These are phyloP conservation scores for Acidiella bohemica DNA, from an alignment of 495 filamentous ascomycete genomes.

Conservation along the genomic window DNA sequence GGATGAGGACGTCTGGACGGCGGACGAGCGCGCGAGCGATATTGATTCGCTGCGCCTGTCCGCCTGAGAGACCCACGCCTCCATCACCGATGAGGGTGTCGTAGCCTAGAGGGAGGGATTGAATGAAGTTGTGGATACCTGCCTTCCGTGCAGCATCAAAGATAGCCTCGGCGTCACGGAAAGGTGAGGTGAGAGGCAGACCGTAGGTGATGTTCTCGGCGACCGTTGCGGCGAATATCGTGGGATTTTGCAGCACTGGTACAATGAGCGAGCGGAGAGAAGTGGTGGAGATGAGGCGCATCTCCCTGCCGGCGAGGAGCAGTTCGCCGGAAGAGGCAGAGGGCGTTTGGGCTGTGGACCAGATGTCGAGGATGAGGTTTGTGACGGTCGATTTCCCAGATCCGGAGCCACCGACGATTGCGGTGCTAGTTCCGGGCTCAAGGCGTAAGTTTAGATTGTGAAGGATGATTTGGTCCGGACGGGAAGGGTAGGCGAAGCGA, in stretches of 20 bases:
- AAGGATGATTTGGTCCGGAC: slow-evolving; percentile 40
- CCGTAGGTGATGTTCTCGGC: slow-evolving; percentile 74
- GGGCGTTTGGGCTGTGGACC: slow-evolving; percentile 26
- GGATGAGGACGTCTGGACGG: slow-evolving; percentile 53
- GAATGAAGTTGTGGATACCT: slow-evolving; percentile 70
- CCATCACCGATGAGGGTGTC: slow-evolving; percentile 65
- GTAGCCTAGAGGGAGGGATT: slow-evolving; percentile 59
- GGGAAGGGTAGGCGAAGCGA: slow-evolving; percentile 55
- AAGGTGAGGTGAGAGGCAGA: slow-evolving; percentile 33
- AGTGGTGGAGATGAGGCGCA: slow-evolving; percentile 43
- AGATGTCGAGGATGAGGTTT: slow-evolving; percentile 57
- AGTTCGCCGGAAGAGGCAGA: slow-evolving; percentile 29
- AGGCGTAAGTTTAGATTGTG: slow-evolving; percentile 48
- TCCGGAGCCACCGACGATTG: slow-evolving; percentile 71
- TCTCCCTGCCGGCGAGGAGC: slow-evolving; percentile 42
- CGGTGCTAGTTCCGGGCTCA: slow-evolving; percentile 45
- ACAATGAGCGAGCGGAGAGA: slow-evolving; percentile 55
- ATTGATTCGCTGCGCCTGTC: slow-evolving; percentile 69
- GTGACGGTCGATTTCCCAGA: slow-evolving; percentile 82
- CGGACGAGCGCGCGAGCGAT: slow-evolving; percentile 71
- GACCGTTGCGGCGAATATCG: slow-evolving; percentile 63
- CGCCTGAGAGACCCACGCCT: slow-evolving; percentile 61
- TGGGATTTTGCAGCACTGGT: slow-evolving; percentile 64
- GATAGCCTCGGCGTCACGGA: slow-evolving; percentile 32
- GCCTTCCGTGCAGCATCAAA: slow-evolving; percentile 50